Percentiles rank a stretch among this genome's conserved stretches.
Evolutionary conservation across 805 yeast species (phyloP).

Genomic region (Pichia pseudocactophila): DNA sequence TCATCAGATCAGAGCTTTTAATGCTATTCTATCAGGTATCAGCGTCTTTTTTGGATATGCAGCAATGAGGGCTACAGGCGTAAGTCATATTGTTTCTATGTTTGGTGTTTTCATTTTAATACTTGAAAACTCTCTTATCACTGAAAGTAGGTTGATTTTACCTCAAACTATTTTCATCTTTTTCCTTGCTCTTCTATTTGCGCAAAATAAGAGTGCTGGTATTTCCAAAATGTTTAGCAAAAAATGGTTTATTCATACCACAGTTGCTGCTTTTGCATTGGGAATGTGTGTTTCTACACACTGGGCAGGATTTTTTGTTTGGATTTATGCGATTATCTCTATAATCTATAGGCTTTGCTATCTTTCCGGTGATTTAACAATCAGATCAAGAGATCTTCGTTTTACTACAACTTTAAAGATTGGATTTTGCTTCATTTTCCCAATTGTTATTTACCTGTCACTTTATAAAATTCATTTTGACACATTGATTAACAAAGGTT

Average conservation of each 20-base stretch:
- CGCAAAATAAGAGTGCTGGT: constrained; percentile 16
- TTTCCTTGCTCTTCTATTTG: constrained; percentile 37
- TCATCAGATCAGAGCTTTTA: constrained; percentile 47
- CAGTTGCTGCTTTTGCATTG: constrained; percentile 39
- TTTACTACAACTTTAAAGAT: constrained; percentile 33
- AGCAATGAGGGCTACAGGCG: constrained; percentile 47
- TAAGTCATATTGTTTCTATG: constrained; percentile 41
- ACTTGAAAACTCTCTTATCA: constrained; percentile 57
- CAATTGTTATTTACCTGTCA: constrained; percentile 48
- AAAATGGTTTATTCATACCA: constrained; percentile 45
- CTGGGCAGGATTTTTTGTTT: constrained; percentile 54
- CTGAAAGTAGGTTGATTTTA: constrained; percentile 48
- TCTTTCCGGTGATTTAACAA: constrained; percentile 56
- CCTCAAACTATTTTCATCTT: constrained; percentile 39
- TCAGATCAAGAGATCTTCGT: constrained; percentile 32
- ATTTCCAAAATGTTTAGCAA: constrained; percentile 34
- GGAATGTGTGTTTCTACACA: constrained; percentile 57
- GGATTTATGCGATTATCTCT: constrained; percentile 23
- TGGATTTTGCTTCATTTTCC: constrained; percentile 40
- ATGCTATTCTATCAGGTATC: constrained; percentile 46
- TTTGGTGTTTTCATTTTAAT: constrained; percentile 43
- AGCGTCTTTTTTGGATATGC: constrained; percentile 45
- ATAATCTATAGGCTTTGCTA: constrained; percentile 48
- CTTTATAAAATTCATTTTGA: constrained; percentile 51
- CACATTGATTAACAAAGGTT: constrained; percentile 40